These are phyloP conservation scores for Amanita brunnescens DNA, from an alignment of 768 basidiomycete species.

Conservation along the genomic window DNA sequence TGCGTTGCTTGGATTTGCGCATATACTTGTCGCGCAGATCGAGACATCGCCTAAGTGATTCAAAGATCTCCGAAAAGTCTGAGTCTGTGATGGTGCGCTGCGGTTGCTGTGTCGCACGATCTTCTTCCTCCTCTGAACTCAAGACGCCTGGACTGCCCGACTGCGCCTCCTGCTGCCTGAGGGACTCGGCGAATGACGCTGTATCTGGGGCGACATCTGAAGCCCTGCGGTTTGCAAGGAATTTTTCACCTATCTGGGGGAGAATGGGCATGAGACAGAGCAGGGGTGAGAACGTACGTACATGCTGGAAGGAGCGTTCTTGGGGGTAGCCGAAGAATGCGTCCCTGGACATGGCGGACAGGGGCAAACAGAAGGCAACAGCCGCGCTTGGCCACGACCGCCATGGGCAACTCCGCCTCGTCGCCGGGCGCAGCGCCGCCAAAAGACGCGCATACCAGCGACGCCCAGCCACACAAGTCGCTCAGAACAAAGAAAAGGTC, in stretches of 20 bases:
- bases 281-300: constrained; percentile 38
- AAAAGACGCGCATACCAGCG: constrained; percentile 13
- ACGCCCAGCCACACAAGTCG: constrained; percentile 41
- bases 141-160: too few species aligned
- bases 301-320: constrained; percentile 69
- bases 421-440: constrained; percentile 7
- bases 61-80: constrained; percentile 51
- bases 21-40: constrained; percentile 96
- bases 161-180: too few species aligned
- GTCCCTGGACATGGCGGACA: constrained; percentile 46
- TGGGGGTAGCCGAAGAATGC: constrained; percentile 76
- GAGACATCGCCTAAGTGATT: constrained; percentile 76
- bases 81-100: constrained; percentile 25
- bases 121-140: constrained; percentile 1
- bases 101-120: constrained; percentile 17
- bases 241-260: constrained; percentile 65
- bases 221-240: constrained; percentile 52
- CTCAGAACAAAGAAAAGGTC: constrained; percentile 63
- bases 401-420: constrained; percentile 17
- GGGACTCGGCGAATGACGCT: too few species aligned
- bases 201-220: constrained; percentile 51
- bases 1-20: constrained; percentile 72
- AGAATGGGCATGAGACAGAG: not conserved
- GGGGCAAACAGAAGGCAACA: constrained; percentile 6
- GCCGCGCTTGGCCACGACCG: not conserved